These are phyloP conservation scores for Scedosporium boydii DNA, from an alignment of 2,329 filamentous ascomycete species.

Conservation along the genomic window DNA sequence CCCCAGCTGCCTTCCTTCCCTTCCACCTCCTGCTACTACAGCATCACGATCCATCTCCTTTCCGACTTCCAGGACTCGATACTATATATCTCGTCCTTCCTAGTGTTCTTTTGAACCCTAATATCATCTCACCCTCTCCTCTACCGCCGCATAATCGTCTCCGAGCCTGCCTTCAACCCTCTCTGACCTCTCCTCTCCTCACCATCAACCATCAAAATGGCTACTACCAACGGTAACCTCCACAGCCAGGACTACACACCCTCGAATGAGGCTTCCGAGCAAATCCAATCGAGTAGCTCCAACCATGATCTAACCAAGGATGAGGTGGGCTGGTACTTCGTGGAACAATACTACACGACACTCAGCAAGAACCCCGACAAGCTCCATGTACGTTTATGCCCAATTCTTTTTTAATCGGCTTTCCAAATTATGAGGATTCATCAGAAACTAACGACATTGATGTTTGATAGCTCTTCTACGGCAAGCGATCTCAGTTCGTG, in stretches of 20 bases:
- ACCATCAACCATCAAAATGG: conserved; percentile 3
- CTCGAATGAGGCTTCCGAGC: conserved; percentile 18
- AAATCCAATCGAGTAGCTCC: conserved; percentile 18
- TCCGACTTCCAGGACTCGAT: not conserved
- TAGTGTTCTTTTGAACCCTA: not conserved
- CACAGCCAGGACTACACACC: conserved; percentile 26
- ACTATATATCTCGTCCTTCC: not conserved
- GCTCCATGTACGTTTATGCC: conserved; percentile 55
- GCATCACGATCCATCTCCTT: not conserved
- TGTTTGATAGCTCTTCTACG: conserved; percentile 68
- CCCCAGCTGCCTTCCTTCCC: not conserved
- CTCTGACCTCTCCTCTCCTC: not conserved
- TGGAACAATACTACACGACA: conserved; percentile 98
- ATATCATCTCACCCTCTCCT: not conserved
- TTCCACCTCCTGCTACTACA: not conserved
- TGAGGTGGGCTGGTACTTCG: conserved; percentile 98
- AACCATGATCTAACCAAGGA: conserved; percentile 61
- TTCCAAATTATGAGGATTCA: not conserved
- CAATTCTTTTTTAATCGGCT: not conserved
- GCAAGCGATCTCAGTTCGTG: conserved; percentile 91
- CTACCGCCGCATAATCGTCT: not conserved
- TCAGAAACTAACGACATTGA: not conserved
- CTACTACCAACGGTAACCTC: conserved; percentile 45
- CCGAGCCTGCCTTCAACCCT: conserved; percentile 1
- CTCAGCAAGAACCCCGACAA: conserved; percentile 90